Percentiles rank a stretch among this genome's conserved stretches.
Evolutionary conservation across 148 eudicot genomes (phyloP).

Genomic region (Diospyros lotus): DNA sequence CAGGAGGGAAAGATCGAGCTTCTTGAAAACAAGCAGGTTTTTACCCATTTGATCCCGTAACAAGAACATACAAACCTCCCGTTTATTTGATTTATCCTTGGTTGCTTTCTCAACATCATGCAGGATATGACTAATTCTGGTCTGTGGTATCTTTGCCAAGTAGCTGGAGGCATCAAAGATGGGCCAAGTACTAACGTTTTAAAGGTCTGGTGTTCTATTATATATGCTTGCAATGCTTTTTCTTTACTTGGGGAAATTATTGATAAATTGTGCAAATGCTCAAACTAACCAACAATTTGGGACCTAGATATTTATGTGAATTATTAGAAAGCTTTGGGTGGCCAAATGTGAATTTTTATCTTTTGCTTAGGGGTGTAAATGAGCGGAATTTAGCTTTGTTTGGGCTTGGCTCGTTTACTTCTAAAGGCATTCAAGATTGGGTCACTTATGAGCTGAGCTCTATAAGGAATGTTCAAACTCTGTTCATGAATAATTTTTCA

Average conservation of each 20-base stretch:
- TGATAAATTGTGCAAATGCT: background rate
- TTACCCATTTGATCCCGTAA: conserved; percentile 12
- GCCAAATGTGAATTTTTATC: no score
- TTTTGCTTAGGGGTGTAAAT: no score
- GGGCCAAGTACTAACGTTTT: conserved; percentile 43
- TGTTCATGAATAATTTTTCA: no score
- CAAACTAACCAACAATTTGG: background rate
- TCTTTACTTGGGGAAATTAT: background rate
- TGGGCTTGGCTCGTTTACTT: no score
- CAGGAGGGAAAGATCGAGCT: conserved; percentile 92
- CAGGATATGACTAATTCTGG: conserved; percentile 90
- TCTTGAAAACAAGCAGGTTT: conserved; percentile 72
- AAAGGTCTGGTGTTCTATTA: conserved; percentile 36
- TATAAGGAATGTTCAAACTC: no score
- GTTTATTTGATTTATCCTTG: background rate
- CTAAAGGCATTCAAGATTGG: no score
- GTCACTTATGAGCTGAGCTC: no score
- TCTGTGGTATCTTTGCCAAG: conserved; percentile 78
- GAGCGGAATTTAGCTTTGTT: no score
- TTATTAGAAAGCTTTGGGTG: background rate
- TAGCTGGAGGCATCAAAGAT: conserved; percentile 63
- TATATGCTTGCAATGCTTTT: background rate
- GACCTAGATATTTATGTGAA: background rate
- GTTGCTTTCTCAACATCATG: conserved; percentile 8
- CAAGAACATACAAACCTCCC: background rate